phyloP scores from a whole-genome alignment of 495 filamentous ascomycete genomes.

The Penicillium ucsense region DNA sequence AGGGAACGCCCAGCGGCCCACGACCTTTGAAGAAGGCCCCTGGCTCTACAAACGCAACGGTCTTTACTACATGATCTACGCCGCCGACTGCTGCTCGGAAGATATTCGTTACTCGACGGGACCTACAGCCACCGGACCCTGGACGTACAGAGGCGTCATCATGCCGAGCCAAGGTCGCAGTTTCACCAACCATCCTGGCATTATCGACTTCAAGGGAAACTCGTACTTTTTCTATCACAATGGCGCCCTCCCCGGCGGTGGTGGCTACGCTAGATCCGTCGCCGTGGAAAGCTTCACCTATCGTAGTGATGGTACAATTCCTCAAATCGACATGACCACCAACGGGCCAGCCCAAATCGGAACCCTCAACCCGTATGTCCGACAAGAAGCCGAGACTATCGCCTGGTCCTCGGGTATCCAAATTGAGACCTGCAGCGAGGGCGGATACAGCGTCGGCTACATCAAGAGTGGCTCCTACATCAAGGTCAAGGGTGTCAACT shows the following conservation, averaged over 20 bases:
- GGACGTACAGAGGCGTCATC: conserved; percentile 20
- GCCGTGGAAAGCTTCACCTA: conserved; percentile 18
- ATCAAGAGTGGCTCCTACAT: conserved; percentile 14
- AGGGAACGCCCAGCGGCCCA: conserved; percentile 1
- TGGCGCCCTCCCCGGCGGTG: conserved; percentile 18
- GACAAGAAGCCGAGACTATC: conserved; percentile 10
- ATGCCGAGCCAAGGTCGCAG: conserved; percentile 16
- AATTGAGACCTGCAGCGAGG: conserved; percentile 8
- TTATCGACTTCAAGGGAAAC: conserved; percentile 17
- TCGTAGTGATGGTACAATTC: conserved; percentile 18
- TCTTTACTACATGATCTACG: conserved; percentile 21
- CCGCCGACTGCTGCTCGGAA: conserved; percentile 19
- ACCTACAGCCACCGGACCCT: conserved; percentile 17
- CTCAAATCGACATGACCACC: conserved; percentile 16
- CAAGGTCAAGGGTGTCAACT: conserved; percentile 13
- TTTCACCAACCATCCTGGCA: conserved; percentile 20
- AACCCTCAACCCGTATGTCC: conserved; percentile 6
- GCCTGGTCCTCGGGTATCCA: conserved; percentile 9
- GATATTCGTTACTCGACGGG: conserved; percentile 21
- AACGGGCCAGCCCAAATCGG: conserved; percentile 6
- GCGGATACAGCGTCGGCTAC: conserved; percentile 8
- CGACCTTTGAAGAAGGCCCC: conserved; percentile 18
- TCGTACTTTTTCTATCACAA: conserved; percentile 27
- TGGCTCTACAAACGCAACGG: conserved; percentile 23
- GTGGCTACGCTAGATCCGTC: conserved; percentile 16